Percentiles rank a stretch among this genome's conserved stretches.
These are phyloP conservation scores for Actinomucor elegans DNA, from an alignment of 371 early-diverging fungal genomes.

Conservation along the genomic window DNA sequence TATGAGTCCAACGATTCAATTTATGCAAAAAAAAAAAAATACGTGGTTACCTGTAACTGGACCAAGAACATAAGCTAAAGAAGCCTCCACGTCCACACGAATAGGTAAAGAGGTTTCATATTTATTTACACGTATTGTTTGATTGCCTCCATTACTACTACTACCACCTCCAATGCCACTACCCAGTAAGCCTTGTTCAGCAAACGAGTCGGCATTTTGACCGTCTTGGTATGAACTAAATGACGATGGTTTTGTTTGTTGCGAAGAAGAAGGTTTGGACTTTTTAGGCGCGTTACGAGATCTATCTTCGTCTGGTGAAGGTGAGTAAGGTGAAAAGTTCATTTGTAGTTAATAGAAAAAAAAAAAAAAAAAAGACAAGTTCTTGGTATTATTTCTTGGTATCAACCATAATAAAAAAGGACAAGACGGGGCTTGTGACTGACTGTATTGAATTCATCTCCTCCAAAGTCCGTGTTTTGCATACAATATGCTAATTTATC, in stretches of 20 bases:
- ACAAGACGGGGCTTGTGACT: too few relatives aligned
- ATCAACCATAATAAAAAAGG: too few relatives aligned
- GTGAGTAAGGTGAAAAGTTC: constrained; percentile 53
- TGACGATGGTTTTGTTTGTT: constrained; percentile 5
- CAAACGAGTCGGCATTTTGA: constrained; percentile 20
- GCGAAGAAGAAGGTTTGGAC: constrained; percentile 8
- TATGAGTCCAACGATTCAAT: constrained; percentile 30
- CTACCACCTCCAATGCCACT: constrained; percentile 14
- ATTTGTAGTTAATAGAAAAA: constrained; percentile 6
- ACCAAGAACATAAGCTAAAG: constrained; percentile 69
- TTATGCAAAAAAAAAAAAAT: neutral
- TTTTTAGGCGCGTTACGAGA: constrained; percentile 19
- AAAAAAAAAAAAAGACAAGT: constrained; percentile 1
- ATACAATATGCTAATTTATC: too few relatives aligned
- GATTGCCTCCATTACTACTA: constrained; percentile 12
- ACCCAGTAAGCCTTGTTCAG: constrained; percentile 40
- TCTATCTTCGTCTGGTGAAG: constrained; percentile 55
- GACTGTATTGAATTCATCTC: too few relatives aligned
- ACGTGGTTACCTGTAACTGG: constrained; percentile 62
- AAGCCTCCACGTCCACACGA: constrained; percentile 82
- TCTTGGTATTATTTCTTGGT: neutral
- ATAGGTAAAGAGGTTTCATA: constrained; percentile 77
- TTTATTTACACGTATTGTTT: constrained; percentile 68
- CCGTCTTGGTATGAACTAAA: constrained; percentile 31
- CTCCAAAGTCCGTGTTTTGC: too few relatives aligned